These are phyloP conservation scores for Thuja plicata DNA, from an alignment of 83 land plant genomes.

Conservation along the genomic window DNA sequence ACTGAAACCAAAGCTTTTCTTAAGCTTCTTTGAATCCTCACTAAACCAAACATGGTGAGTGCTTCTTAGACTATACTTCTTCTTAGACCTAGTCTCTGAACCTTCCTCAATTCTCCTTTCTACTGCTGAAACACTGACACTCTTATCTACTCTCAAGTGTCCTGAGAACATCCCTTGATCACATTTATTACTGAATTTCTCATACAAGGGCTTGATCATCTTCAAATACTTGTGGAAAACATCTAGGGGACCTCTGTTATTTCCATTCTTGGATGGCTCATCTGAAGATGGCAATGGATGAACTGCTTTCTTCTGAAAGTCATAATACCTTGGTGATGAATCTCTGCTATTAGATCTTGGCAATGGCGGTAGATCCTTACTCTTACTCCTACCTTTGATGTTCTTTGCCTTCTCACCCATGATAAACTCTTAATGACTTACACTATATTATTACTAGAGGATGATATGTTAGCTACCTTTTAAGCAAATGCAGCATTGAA, in stretches of 20 bases:
- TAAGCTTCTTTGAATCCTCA: background rate
- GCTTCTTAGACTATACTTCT: background rate
- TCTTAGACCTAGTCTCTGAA: background rate
- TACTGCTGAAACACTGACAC: background rate
- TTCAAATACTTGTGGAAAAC: constrained; percentile 50
- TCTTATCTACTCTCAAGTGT: background rate
- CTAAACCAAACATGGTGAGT: background rate
- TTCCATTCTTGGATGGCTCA: background rate
- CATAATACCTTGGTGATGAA: background rate
- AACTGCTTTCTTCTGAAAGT: background rate
- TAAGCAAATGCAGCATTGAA: too few relatives aligned
- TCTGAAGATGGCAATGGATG: background rate
- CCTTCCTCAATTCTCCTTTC: background rate
- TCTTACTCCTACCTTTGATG: background rate
- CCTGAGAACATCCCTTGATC: background rate
- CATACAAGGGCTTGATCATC: constrained; percentile 58
- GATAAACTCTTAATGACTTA: background rate
- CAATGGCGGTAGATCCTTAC: background rate
- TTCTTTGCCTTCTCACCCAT: background rate
- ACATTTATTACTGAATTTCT: constrained; percentile 31
- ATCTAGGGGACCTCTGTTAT: constrained; percentile 37
- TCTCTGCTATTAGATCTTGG: background rate
- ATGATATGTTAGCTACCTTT: too few relatives aligned
- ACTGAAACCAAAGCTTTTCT: background rate
- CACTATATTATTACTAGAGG: too few relatives aligned